phyloP scores from a whole-genome alignment of 164 flowering plant species.

The Magnolia officinalis region DNA sequence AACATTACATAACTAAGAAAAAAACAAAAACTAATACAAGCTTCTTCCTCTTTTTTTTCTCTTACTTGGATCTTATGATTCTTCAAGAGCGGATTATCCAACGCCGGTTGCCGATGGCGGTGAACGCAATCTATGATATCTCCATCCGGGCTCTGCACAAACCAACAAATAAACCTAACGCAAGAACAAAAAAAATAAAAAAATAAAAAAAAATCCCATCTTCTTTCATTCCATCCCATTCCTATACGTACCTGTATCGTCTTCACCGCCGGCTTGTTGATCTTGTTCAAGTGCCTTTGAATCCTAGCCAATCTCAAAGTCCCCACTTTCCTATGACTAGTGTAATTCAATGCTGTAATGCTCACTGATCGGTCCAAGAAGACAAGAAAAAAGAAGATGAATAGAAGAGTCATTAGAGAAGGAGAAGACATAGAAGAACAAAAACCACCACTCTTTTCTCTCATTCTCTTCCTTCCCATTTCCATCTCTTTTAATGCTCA shows the following conservation, averaged over 20 bases:
- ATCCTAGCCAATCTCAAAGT: constrained; percentile 64
- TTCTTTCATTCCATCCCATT: not conserved
- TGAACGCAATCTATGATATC: constrained; percentile 91
- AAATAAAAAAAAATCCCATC: not conserved
- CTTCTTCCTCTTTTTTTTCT: not conserved
- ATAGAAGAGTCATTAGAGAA: not conserved
- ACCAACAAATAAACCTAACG: not conserved
- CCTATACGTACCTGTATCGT: constrained; percentile 52
- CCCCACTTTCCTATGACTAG: constrained; percentile 44
- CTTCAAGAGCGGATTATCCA: constrained; percentile 93
- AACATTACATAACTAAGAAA: not conserved
- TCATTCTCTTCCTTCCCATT: constrained; percentile 21
- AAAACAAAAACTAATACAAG: not conserved
- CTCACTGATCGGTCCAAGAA: not conserved
- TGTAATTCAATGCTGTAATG: constrained; percentile 45
- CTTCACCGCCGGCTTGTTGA: constrained; percentile 60
- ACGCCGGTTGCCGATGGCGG: constrained; percentile 76
- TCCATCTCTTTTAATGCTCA: constrained; percentile 48
- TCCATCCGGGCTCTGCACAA: constrained; percentile 86
- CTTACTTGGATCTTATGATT: constrained; percentile 92
- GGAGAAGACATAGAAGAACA: not conserved
- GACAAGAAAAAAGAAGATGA: not conserved
- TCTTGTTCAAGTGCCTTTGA: constrained; percentile 51
- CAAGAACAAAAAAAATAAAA: not conserved
- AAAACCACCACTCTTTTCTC: constrained; percentile 3